Percentiles rank a stretch among this genome's conserved stretches.
These are phyloP conservation scores for Rhodotorula sp. DNA, from an alignment of 1,284 basidiomycete species.

Conservation along the genomic window DNA sequence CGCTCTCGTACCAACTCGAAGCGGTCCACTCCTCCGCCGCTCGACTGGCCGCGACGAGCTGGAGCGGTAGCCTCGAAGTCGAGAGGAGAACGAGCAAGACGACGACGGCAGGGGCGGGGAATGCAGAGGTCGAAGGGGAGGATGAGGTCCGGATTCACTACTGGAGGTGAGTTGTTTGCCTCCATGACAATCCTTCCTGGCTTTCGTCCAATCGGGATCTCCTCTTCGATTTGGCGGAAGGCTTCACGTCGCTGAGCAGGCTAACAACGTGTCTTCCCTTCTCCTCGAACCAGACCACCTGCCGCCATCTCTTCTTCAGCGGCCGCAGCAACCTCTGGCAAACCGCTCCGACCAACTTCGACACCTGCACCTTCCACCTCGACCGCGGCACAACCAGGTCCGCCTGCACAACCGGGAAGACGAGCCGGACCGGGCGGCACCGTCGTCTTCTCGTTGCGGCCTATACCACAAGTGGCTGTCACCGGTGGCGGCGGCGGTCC, in stretches of 20 bases:
- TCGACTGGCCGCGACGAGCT: slow-evolving; percentile 24
- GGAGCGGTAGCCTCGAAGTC: slow-evolving; percentile 23
- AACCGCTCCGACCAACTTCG: too few relatives aligned
- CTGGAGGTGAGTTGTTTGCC: slow-evolving; percentile 26
- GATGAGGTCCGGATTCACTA: slow-evolving; percentile 27
- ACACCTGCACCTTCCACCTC: neutral
- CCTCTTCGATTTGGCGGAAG: too few relatives aligned
- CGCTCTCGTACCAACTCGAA: slow-evolving; percentile 38
- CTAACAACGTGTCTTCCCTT: too few relatives aligned
- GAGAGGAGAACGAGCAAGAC: slow-evolving; percentile 4
- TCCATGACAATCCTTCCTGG: neutral
- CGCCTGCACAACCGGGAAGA: neutral
- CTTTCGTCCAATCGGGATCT: too few relatives aligned
- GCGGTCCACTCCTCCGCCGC: slow-evolving; percentile 22
- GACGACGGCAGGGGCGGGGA: neutral
- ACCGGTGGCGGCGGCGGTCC: neutral
- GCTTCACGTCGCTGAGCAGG: too few relatives aligned
- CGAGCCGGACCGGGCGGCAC: neutral
- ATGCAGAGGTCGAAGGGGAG: neutral
- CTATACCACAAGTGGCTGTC: neutral
- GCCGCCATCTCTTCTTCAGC: too few relatives aligned
- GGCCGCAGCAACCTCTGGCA: too few relatives aligned
- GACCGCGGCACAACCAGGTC: neutral
- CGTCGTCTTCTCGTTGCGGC: slow-evolving; percentile 4
- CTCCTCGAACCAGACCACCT: too few relatives aligned